Evolutionary conservation across 192 early-diverging fungal genomes (phyloP), one percentile per base, ranked within the genome.

Genomic region (Gaertneriomyces sp.): DNA sequence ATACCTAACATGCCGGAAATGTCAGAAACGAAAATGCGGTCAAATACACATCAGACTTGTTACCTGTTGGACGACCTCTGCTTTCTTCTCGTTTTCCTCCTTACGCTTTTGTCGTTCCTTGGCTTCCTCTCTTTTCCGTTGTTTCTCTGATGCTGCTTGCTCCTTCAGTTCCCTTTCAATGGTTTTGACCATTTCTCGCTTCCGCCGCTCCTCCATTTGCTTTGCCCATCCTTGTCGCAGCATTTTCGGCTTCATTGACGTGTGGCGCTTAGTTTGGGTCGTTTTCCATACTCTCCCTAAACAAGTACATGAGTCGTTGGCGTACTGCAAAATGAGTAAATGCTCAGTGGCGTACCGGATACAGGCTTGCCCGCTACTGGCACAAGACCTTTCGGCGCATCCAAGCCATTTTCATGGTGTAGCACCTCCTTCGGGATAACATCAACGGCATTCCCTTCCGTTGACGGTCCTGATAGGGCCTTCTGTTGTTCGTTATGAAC

Each of bases 111-210:
- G 60, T 11, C 82, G 73, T 52, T 81, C 84, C 65, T 83, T 79
- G 40, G 67, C 70, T 63, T 76, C 78, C 55, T 71, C 67, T 14
- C 77, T 74, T 56, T 56, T 56, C 12, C 4, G 80, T 68, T 86
- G 79, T 64, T 83, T 85, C 16, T 69, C 80, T 8, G 74, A 75
- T 46, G 66, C 61, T 14, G 60, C 76, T 50, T 81, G 74, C 41
- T 74, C 80, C 66, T 86, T 79, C 45, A 83, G 53, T 50, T 85
- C 75, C 54, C 62, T 69, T 70, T 87, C 72, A 44, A 87, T 72
- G 4, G 66, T 46, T 55, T 86, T 78, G 11, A 81, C 70, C 12
- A 80, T 66, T 16, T 78, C 52, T 8, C 63, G 17, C 61, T 70
- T 79, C 53, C 75, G 77, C 8, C 83, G 67, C 40, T 79, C 76